Base-by-base conservation (phyloP, 108 stramenopile species). In the Schizochytrium sp. region DNA sequence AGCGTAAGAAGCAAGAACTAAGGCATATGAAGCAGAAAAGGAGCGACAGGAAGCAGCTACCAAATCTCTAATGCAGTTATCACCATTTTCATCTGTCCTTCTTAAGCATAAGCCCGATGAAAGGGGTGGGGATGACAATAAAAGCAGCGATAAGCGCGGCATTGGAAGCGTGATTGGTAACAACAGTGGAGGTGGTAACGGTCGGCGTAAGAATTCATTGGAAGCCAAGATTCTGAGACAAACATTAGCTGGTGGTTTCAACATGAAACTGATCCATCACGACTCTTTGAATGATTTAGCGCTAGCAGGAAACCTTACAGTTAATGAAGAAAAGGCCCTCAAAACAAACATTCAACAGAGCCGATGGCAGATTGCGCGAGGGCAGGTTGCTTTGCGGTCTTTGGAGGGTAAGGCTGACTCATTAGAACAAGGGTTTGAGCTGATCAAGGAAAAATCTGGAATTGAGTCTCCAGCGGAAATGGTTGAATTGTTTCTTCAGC, bases 341-440 rank as follows among this genome's bases (percentile, higher is more conserved):
- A 83, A 83, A 40, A 83, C 50, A 38, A 83, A 55, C 76, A 83
- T 83, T 55, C 76, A 83, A 53, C 76, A 83, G n/a, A 83, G 76
- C 53, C 49, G 76, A 53, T 83, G 76, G 76, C 76, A 83, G 76
- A 83, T 83, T 42, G 76, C 76, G 10, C 76, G 76, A 47, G 76
- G 76, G 50, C 76, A 83, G 53, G 76, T 83, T 5, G 76, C 76
- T 10, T 40, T 83, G 76, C 47, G 55, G n/a, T 38, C 76, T 55
- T 53, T 83, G 47, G 76, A 83, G 28, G 76, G 76, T 5, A 83
- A 83, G 76, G 76, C 76, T 2, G 55, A 55, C 53, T 55, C 76
- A 53, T 55, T 83, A n/a, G 76, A 83, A 53, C 76, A 83, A 50
- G 76, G 76, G 38, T 83, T 83, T 55, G 53, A 83, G 50, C 47